A percentile compares a stretch with the other conserved stretches of the same genome.
These are phyloP conservation scores for Phytopythium helicoides DNA, from an alignment of 352 stramenopile genomes.

Conservation along the genomic window DNA sequence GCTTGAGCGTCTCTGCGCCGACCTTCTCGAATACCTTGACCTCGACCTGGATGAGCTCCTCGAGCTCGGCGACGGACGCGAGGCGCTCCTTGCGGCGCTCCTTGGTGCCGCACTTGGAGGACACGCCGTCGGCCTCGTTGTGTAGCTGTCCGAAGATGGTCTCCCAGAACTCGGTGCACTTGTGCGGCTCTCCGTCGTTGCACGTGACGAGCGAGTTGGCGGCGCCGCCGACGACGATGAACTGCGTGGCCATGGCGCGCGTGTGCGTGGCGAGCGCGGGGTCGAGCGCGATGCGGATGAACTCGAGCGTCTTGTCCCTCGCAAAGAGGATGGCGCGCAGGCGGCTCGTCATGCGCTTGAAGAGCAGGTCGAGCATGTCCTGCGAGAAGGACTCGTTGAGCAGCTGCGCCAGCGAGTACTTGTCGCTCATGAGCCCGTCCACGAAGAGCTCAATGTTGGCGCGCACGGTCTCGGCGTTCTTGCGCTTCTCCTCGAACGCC, in stretches of 20 bases:
- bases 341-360: constrained; percentile 83
- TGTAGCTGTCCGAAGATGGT: constrained; percentile 67
- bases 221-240: constrained; percentile 69
- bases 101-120: constrained; percentile 29
- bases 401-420: constrained; percentile 57
- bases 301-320: constrained; percentile 65
- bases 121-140: constrained; percentile 50
- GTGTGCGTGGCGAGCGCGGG: constrained; percentile 53
- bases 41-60: constrained; percentile 74
- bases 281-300: constrained; percentile 67
- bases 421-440: constrained; percentile 69
- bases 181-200: constrained; percentile 36
- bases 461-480: constrained; percentile 52
- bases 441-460: constrained; percentile 82
- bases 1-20: constrained; percentile 61
- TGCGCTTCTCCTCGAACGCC: constrained; percentile 41
- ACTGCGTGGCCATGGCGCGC: constrained; percentile 65
- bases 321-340: constrained; percentile 75
- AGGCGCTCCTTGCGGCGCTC: constrained; percentile 39
- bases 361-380: constrained; percentile 83
- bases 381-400: constrained; percentile 82
- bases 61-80: constrained; percentile 58
- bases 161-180: constrained; percentile 65
- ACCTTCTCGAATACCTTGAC: constrained; percentile 73
- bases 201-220: constrained; percentile 56